phyloP scores from a whole-genome alignment of 2,329 filamentous ascomycete genomes.

The Bisporella sp. region DNA sequence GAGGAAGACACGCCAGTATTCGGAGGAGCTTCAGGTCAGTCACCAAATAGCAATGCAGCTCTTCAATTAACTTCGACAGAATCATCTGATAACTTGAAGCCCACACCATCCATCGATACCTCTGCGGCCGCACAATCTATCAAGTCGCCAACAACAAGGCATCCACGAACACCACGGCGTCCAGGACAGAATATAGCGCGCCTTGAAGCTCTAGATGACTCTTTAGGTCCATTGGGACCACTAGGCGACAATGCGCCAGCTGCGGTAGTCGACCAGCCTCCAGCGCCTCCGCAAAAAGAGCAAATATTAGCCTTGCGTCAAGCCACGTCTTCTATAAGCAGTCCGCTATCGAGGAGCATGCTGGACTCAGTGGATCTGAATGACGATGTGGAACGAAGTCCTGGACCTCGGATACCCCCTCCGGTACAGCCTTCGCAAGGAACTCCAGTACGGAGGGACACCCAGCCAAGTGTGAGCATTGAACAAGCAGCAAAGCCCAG shows the following conservation, averaged over 20 bases:
- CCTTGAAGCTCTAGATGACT: constrained; percentile 68
- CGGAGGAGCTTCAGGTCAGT: constrained; percentile 16
- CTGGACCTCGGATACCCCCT: constrained; percentile 57
- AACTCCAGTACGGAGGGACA: constrained; percentile 44
- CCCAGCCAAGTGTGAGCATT: constrained; percentile 74
- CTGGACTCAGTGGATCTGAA: constrained; percentile 66
- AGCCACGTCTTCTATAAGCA: constrained; percentile 33
- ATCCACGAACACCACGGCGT: constrained; percentile 39
- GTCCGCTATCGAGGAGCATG: constrained; percentile 40
- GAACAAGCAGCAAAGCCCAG: constrained; percentile 90
- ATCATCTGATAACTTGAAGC: constrained; percentile 14
- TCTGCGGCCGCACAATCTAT: constrained; percentile 13
- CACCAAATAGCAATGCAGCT: no score
- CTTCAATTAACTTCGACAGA: constrained; percentile 10
- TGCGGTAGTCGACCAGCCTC: constrained; percentile 46
- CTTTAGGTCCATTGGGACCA: constrained; percentile 70
- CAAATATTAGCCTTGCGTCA: constrained; percentile 48
- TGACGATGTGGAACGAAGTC: constrained; percentile 46
- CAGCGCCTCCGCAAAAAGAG: constrained; percentile 64
- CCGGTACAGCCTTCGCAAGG: constrained; percentile 53
- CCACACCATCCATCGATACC: constrained; percentile 13
- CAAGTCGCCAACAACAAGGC: constrained; percentile 25
- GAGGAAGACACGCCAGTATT: constrained; percentile 19
- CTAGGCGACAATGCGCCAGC: constrained; percentile 41
- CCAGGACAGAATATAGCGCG: constrained; percentile 70